These are phyloP conservation scores for Metschnikowia sp. DNA, from an alignment of 805 yeast species.

Conservation along the genomic window DNA sequence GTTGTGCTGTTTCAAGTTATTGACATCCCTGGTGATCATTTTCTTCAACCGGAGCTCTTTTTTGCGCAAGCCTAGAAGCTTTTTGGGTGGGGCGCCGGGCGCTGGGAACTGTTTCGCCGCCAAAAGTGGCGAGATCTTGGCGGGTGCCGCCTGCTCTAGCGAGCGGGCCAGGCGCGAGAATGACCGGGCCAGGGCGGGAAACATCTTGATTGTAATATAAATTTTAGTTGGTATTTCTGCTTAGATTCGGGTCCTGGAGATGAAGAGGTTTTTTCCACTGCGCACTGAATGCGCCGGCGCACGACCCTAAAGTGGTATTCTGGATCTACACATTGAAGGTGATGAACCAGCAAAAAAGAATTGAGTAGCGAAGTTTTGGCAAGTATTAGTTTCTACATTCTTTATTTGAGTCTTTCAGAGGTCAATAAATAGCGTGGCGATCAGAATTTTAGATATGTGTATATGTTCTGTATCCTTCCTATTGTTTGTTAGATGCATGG, in stretches of 20 bases:
- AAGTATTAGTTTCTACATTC: not conserved
- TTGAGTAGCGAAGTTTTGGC: not conserved
- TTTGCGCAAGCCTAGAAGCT: constrained; percentile 33
- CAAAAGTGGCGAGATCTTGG: constrained; percentile 12
- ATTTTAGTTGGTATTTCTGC: not conserved
- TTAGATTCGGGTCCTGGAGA: constrained; percentile 3
- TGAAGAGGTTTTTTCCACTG: not conserved
- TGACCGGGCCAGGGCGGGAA: constrained; percentile 10
- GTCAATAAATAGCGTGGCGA: too few relatives aligned
- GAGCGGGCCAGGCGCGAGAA: constrained; percentile 3
- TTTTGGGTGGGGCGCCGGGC: constrained; percentile 29
- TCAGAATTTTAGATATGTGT: too few relatives aligned
- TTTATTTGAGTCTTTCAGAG: too few relatives aligned
- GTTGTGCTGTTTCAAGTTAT: constrained; percentile 39
- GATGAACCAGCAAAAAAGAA: not conserved
- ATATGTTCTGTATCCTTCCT: too few relatives aligned
- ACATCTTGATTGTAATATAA: constrained; percentile 6
- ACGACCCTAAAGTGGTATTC: not conserved
- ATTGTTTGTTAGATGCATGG: too few relatives aligned
- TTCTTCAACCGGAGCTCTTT: constrained; percentile 40
- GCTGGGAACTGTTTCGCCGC: constrained; percentile 40
- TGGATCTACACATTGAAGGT: too few relatives aligned
- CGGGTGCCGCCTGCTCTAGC: constrained; percentile 9
- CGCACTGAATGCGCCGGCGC: not conserved
- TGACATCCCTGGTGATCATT: constrained; percentile 35